These are phyloP conservation scores for Chlorella sorokiniana DNA, from an alignment of 139 green algal species.

Conservation along the genomic window DNA sequence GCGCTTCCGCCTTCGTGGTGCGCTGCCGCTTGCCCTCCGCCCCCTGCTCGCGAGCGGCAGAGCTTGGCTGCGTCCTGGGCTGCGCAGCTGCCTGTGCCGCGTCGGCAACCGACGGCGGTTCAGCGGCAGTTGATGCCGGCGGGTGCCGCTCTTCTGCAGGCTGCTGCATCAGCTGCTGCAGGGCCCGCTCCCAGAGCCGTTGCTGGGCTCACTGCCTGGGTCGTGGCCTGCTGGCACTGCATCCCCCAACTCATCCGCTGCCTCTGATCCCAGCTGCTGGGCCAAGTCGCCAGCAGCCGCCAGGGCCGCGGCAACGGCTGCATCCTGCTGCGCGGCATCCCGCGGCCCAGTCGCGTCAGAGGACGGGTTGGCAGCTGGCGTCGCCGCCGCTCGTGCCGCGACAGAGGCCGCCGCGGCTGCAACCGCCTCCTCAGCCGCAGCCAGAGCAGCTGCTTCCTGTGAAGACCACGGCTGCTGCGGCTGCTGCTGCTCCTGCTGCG, in stretches of 20 bases:
- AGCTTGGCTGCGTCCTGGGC: not conserved
- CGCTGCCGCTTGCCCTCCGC: not conserved
- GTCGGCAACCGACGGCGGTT: not conserved
- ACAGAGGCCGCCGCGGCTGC: not conserved
- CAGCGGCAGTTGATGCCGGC: not conserved
- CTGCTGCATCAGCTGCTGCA: not conserved
- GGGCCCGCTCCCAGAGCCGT: not conserved
- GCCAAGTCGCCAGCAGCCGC: not conserved
- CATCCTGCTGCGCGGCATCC: not conserved
- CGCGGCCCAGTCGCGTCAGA: too few relatives aligned
- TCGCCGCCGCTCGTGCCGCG: not conserved
- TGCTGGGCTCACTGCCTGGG: not conserved
- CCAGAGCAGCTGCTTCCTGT: not conserved
- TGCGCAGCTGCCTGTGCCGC: not conserved
- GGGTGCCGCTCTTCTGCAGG: not conserved
- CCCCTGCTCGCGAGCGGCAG: not conserved
- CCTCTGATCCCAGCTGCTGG: not conserved
- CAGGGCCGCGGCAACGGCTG: not conserved
- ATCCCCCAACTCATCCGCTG: not conserved
- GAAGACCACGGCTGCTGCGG: not conserved
- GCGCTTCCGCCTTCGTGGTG: too few relatives aligned
- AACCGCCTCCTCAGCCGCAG: constrained; percentile 10
- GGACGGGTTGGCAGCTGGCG: not conserved
- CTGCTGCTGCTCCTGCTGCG: not conserved
- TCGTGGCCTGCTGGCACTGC: not conserved